Evolutionary conservation across 2,329 filamentous ascomycete species (phyloP).

Genomic region (Ilyonectria sp.): DNA sequence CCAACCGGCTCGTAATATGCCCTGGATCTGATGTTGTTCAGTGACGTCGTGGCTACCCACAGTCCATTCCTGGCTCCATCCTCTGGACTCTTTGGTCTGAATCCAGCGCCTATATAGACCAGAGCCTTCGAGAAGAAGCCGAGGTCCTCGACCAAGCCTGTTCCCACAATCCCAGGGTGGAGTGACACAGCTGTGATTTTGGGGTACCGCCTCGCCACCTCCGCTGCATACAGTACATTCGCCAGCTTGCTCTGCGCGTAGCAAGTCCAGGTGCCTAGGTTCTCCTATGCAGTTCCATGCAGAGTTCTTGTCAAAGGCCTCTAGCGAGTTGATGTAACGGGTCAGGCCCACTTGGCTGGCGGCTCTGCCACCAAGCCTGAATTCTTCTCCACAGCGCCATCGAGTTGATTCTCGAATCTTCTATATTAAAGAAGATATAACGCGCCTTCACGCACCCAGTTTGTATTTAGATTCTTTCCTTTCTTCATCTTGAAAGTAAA

Average conservation of each 20-base stretch:
- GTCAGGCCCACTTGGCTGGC: no score
- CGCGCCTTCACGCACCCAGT: no score
- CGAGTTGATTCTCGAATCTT: no score
- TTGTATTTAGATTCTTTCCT: no score
- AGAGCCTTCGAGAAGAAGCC: background rate
- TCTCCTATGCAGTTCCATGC: no score
- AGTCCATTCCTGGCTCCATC: conserved; percentile 1
- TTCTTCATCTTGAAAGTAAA: no score
- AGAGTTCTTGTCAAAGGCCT: no score
- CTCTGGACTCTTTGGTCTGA: background rate
- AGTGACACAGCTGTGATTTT: conserved; percentile 3
- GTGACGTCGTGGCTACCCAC: background rate
- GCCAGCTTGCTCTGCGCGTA: conserved; percentile 14
- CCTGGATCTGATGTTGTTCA: background rate
- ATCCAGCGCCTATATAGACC: background rate
- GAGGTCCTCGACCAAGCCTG: background rate
- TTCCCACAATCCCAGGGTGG: background rate
- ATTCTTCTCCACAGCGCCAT: no score
- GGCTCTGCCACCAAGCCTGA: no score
- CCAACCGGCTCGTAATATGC: conserved; percentile 11
- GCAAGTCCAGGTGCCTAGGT: background rate
- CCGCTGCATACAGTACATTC: background rate
- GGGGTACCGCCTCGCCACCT: conserved; percentile 3
- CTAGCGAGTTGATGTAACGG: no score
- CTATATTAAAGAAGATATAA: no score